Percentiles rank a stretch among this genome's conserved stretches.
phyloP scores from a whole-genome alignment of 169 alveolate genomes.

The Plasmodium cynomolgi region DNA sequence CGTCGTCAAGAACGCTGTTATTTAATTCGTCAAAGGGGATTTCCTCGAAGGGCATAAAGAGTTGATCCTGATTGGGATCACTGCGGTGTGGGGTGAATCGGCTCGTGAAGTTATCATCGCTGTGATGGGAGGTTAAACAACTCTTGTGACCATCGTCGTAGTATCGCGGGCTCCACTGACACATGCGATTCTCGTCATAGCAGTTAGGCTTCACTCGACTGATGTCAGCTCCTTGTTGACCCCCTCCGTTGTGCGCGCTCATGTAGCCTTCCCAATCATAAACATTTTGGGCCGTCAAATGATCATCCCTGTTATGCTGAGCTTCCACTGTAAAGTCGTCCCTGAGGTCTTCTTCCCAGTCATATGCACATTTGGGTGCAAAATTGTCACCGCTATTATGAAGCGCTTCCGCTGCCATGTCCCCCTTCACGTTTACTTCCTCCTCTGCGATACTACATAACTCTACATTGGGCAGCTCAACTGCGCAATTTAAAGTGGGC shows the following conservation, averaged over 20 bases:
- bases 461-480: not conserved
- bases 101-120: not conserved
- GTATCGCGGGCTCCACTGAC: not conserved
- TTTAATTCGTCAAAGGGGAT: not conserved
- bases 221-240: not conserved
- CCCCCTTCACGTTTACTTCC: not conserved
- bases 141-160: not conserved
- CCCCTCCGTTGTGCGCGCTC: not conserved
- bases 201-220: not conserved
- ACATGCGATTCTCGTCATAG: not conserved
- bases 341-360: not conserved
- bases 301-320: not conserved
- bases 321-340: not conserved
- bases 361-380: not conserved
- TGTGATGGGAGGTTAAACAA: not conserved
- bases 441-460: not conserved
- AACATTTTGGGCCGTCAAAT: not conserved
- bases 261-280: not conserved
- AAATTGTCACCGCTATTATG: not conserved
- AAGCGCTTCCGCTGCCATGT: not conserved
- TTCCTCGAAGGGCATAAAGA: not conserved
- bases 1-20: not conserved
- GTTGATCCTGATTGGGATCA: not conserved
- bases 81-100: not conserved
- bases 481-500: not conserved